Conservation (phyloP, 129 eudicot species). For the Flaveria linearis region DNA sequence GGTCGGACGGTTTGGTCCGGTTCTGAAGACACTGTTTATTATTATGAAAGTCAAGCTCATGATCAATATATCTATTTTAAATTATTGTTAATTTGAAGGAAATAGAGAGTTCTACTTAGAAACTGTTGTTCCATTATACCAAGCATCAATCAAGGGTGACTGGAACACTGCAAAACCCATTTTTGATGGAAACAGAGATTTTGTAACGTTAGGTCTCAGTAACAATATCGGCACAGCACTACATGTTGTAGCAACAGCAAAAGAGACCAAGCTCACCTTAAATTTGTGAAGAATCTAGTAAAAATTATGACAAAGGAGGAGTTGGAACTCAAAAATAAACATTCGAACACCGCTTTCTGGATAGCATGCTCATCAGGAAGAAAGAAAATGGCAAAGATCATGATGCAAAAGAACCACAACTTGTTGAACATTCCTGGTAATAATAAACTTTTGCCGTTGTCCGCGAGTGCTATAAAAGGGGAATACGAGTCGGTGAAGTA, state of each 20-base stretch:
- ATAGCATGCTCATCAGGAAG: slow-evolving; percentile 41
- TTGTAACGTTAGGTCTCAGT: slow-evolving; percentile 20
- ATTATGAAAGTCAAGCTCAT: no score
- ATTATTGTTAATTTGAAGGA: not conserved
- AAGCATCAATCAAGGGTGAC: slow-evolving; percentile 16
- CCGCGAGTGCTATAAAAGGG: slow-evolving; percentile 32
- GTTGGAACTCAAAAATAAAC: slow-evolving; percentile 17
- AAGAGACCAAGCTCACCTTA: not conserved
- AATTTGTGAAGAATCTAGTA: slow-evolving; percentile 30
- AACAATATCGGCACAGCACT: slow-evolving; percentile 8
- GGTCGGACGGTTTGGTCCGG: no score
- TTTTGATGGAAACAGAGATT: not conserved
- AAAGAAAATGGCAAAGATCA: slow-evolving; percentile 16
- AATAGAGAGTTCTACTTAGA: not conserved
- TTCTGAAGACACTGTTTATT: no score
- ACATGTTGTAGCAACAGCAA: slow-evolving; percentile 19
- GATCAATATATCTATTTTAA: no score
- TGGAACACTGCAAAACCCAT: slow-evolving; percentile 20
- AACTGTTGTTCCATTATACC: not conserved
- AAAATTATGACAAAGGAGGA: slow-evolving; percentile 18
- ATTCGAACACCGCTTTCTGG: slow-evolving; percentile 39
- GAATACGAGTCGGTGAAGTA: slow-evolving; percentile 21
- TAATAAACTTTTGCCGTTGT: slow-evolving; percentile 27
- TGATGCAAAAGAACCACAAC: slow-evolving; percentile 27
- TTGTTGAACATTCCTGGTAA: slow-evolving; percentile 25